phyloP scores from a whole-genome alignment of 2,329 filamentous ascomycete genomes.

The Calonectria multiphialidica region DNA sequence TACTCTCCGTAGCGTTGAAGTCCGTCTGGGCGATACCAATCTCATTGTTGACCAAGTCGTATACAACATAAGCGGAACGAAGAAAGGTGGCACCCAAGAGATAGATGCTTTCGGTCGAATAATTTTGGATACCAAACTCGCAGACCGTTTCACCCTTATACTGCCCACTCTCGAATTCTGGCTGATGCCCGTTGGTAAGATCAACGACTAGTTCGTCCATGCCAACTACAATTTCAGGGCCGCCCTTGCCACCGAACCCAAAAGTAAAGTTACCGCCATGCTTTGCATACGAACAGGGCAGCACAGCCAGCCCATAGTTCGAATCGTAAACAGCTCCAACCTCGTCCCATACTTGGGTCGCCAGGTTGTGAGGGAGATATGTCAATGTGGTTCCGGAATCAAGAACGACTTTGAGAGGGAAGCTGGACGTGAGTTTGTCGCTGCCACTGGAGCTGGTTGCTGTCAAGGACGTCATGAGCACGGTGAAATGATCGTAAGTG shows the following conservation, averaged over 20 bases:
- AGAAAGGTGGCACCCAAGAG: conserved; percentile 71
- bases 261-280: conserved; percentile 66
- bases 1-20: conserved; percentile 64
- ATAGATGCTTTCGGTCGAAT: conserved; percentile 51
- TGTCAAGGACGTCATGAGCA: conserved; percentile 61
- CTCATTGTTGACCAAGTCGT: conserved; percentile 69
- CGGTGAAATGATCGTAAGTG: conserved; percentile 59
- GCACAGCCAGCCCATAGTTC: conserved; percentile 53
- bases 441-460: conserved; percentile 63
- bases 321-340: conserved; percentile 63
- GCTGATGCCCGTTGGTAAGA: conserved; percentile 50
- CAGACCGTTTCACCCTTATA: conserved; percentile 62
- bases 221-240: conserved; percentile 62
- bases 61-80: conserved; percentile 71
- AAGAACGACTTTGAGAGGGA: conserved; percentile 72
- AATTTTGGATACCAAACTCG: conserved; percentile 69
- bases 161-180: conserved; percentile 53
- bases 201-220: conserved; percentile 70
- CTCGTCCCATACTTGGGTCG: conserved; percentile 64
- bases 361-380: conserved; percentile 75
- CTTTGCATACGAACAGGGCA: conserved; percentile 63
- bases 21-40: conserved; percentile 66
- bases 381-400: conserved; percentile 82
- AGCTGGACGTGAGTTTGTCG: conserved; percentile 58
- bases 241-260: conserved; percentile 61